Evolutionary conservation across 106 monocot genomes (phyloP).

Genomic region (Dendrobium officinale): DNA sequence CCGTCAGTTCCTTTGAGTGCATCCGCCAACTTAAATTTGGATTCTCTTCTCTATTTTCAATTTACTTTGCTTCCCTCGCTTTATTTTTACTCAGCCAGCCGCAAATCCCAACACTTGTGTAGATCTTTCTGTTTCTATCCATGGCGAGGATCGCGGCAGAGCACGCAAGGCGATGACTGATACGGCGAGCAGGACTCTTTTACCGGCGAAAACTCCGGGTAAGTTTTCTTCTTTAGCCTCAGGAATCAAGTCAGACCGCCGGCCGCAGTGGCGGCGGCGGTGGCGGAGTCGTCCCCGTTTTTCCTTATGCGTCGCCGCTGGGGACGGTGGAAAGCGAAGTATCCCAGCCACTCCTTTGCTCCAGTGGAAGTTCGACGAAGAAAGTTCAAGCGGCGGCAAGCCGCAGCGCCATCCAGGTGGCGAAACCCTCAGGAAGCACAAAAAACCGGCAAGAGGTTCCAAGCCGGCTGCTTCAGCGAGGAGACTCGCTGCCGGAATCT

Average conservation of each 20-base stretch:
- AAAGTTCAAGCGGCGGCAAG: neutral
- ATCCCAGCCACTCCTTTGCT: conserved; percentile 71
- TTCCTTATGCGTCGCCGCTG: neutral
- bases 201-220: neutral
- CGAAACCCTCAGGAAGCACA: neutral
- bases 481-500: conserved; percentile 74
- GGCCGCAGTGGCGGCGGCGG: neutral
- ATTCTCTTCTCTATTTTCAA: no score
- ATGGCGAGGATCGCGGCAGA: neutral
- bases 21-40: no score
- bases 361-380: conserved; percentile 61
- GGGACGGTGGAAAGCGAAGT: conserved; percentile 21
- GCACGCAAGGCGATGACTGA: neutral
- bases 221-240: neutral
- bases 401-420: neutral
- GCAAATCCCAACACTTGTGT: no score
- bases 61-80: no score
- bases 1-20: no score
- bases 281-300: conserved; percentile 21
- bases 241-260: neutral
- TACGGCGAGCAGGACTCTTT: neutral
- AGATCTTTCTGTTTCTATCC: no score
- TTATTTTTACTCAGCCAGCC: no score
- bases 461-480: conserved; percentile 42
- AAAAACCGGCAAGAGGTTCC: neutral